Conservation (phyloP, 2,329 filamentous ascomycete species). For the Pyrenophora seminiperda region DNA sequence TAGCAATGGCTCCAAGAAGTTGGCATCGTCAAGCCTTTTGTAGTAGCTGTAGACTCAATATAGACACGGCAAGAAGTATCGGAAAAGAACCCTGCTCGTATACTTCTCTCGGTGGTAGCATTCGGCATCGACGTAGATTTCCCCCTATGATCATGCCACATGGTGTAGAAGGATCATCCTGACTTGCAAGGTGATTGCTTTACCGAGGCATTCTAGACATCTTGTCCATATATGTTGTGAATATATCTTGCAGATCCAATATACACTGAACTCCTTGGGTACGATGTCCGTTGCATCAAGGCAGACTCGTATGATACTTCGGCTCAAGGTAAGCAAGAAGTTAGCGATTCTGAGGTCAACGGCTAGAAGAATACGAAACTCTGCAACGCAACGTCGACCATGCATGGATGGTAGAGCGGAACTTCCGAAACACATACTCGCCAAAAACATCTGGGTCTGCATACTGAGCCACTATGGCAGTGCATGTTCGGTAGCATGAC, state of each 20-base stretch:
- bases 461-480: neutral
- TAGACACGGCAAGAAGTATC: neutral
- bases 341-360: neutral
- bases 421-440: neutral
- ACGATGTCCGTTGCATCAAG: neutral
- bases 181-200: neutral
- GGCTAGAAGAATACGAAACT: neutral
- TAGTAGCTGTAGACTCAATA: neutral
- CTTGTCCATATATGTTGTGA: neutral
- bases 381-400: neutral
- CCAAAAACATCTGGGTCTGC: neutral
- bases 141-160: neutral
- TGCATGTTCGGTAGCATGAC: neutral
- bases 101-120: neutral
- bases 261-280: neutral
- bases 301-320: neutral
- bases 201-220: neutral
- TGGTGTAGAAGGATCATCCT: neutral
- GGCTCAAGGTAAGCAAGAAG: neutral
- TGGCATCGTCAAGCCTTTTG: neutral
- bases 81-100: neutral
- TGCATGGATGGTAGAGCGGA: neutral
- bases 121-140: neutral
- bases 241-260: neutral
- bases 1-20: too few relatives aligned